Evolutionary conservation across 2,329 filamentous ascomycete genomes (phyloP).

Genomic region (Sporothrix brasiliensis): DNA sequence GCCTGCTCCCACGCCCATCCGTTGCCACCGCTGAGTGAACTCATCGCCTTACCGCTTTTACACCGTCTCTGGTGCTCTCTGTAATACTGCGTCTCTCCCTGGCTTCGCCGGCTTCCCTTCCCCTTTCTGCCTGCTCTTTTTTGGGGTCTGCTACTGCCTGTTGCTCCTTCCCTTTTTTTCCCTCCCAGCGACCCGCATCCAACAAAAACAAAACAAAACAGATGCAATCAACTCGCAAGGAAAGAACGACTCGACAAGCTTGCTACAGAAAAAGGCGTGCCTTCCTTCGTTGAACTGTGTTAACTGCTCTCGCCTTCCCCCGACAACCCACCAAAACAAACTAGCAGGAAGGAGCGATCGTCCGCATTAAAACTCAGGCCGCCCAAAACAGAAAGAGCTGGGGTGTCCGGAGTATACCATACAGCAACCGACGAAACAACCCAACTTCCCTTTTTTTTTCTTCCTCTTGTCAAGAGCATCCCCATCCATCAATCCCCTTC

Average conservation of each 20-base stretch:
- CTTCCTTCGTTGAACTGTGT: neutral
- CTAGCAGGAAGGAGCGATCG: conserved; percentile 11
- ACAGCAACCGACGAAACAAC: conserved; percentile 24
- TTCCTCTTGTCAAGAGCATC: neutral
- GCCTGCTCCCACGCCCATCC: conserved; percentile 31
- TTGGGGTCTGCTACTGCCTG: neutral
- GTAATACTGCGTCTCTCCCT: conserved; percentile 3
- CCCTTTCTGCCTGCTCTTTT: neutral
- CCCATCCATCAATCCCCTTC: conserved; percentile 11
- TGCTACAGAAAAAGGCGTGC: neutral
- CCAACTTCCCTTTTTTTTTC: neutral
- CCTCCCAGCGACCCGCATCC: neutral
- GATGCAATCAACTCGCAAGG: conserved; percentile 11
- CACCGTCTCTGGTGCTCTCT: conserved; percentile 15
- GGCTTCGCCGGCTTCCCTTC: neutral
- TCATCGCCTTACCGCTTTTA: conserved; percentile 30
- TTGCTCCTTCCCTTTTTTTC: conserved; percentile 19
- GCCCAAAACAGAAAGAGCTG: conserved; percentile 24
- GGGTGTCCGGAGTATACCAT: conserved; percentile 1
- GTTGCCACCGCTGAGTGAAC: conserved; percentile 29
- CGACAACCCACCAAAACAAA: conserved; percentile 16
- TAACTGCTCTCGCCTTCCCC: conserved; percentile 10
- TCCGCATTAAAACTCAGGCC: conserved; percentile 22
- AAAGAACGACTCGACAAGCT: conserved; percentile 26
- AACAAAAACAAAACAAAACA: conserved; percentile 20